Evolutionary conservation across 2,329 filamentous ascomycete species (phyloP).

Genomic region (Venturia aucupariae): DNA sequence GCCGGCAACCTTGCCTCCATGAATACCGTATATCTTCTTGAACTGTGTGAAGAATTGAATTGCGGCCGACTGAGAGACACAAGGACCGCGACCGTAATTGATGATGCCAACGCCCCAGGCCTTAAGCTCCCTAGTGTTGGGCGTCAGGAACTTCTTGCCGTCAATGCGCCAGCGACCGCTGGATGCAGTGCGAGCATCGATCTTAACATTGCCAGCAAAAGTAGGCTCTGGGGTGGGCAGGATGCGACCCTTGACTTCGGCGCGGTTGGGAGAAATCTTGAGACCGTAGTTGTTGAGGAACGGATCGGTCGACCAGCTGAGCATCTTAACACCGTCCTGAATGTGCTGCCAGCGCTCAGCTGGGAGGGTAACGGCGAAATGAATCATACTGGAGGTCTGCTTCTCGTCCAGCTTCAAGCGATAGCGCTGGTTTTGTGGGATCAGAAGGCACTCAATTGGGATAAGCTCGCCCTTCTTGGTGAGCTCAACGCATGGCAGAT

Average conservation of each 20-base stretch:
- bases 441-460: constrained; percentile 17
- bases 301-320: constrained; percentile 60
- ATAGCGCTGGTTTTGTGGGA: constrained; percentile 42
- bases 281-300: constrained; percentile 68
- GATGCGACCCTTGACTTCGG: constrained; percentile 56
- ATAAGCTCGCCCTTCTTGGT: constrained; percentile 42
- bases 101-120: constrained; percentile 70
- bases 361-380: constrained; percentile 77
- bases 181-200: constrained; percentile 31
- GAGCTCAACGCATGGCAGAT: constrained; percentile 50
- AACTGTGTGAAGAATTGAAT: constrained; percentile 37
- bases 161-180: constrained; percentile 81
- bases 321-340: constrained; percentile 53
- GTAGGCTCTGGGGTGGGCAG: constrained; percentile 62
- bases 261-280: constrained; percentile 54
- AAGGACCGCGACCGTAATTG: constrained; percentile 33
- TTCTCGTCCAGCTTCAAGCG: constrained; percentile 51
- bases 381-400: constrained; percentile 83
- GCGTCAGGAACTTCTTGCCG: constrained; percentile 63
- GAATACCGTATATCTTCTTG: constrained; percentile 47
- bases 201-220: constrained; percentile 42
- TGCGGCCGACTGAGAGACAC: neutral
- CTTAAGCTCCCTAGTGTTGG: constrained; percentile 53
- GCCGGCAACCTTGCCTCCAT: constrained; percentile 50
- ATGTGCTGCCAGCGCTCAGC: constrained; percentile 59